Base-by-base conservation (phyloP, 108 stramenopile genomes). In the Cyclotella sp. region DNA sequence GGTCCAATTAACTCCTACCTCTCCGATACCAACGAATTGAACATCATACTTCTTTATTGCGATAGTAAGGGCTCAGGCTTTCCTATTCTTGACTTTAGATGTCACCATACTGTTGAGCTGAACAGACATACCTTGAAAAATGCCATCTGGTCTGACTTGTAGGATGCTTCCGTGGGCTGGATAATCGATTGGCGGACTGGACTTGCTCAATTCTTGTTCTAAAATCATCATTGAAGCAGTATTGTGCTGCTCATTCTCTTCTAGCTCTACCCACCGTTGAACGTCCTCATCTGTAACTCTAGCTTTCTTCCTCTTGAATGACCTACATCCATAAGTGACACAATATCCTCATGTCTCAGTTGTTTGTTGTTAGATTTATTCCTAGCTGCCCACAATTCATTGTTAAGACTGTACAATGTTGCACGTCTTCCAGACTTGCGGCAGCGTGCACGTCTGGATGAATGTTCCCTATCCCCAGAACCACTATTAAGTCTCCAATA, bases 371-470 rank as follows among this genome's bases (percentile, higher is more conserved):
- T 18, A n/a, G 18, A 53, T 53, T n/a, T 7, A 18, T 53, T 53
- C 13, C 11, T 14, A 19, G 52, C 52, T 53, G 52, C 52, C 52
- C 52, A 53, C 52, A 19, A 19, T 53, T 53, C 52, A 53, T 53
- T 53, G 9, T 53, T 53, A 14, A 14, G 52, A 7, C 52, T 12
- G n/a, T 53, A n/a, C 18, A 19, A 19, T 18, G 52, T 6, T 18
- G 52, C 52, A 53, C 52, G 52, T 7, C 52, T 14, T 7, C 52
- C n/a, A 14, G 52, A 53, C n/a, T 19, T 19, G 21, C 52, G 52
- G 52, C 52, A 53, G 52, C 52, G 52, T 53, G 52, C 21, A n/a
- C n/a, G n/a, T 19, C 52, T 12, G 52, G 52, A 53, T 53, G 52
- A 53, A 53, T 19, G 18, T 19, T 19, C 52, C 11, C 6, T 14